A percentile compares a stretch with the other conserved stretches of the same genome.
Evolutionary conservation across 139 green algal genomes (phyloP).

Genomic region (Marvania coccoides): DNA sequence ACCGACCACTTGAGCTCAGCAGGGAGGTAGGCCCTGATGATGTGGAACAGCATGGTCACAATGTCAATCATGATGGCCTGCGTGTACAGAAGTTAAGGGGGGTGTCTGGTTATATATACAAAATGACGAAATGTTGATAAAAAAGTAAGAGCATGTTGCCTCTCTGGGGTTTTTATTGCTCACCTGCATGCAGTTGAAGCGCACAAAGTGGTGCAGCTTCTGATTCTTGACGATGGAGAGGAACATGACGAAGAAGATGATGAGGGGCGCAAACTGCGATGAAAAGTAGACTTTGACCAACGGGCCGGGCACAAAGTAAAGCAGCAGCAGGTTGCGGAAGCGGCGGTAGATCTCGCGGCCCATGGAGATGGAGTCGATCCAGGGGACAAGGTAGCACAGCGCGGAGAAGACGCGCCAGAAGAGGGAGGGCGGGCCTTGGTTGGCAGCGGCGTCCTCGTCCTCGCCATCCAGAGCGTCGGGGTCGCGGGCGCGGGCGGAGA

Average conservation of each 20-base stretch:
- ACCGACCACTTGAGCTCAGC: conserved; percentile 50
- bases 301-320: conserved; percentile 38
- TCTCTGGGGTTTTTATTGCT: too few species aligned
- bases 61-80: conserved; percentile 73
- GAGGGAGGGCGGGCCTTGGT: conserved; percentile 29
- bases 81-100: not conserved
- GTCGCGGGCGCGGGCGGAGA: conserved; percentile 1
- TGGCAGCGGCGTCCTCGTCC: conserved; percentile 9
- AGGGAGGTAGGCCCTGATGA: conserved; percentile 55
- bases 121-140: not conserved
- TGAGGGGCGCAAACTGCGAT: conserved; percentile 59
- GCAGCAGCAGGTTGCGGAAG: conserved; percentile 34
- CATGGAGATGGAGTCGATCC: conserved; percentile 52
- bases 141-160: not conserved
- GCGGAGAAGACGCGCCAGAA: conserved; percentile 46
- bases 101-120: not conserved
- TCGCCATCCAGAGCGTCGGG: conserved; percentile 10
- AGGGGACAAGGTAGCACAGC: conserved; percentile 59
- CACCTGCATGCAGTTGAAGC: conserved; percentile 74
- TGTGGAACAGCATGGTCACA: conserved; percentile 60
- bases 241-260: conserved; percentile 74
- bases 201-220: conserved; percentile 67
- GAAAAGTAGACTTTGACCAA: conserved; percentile 49
- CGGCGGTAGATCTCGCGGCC: conserved; percentile 29
- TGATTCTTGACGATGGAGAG: conserved; percentile 66